Evolutionary conservation across 2,329 filamentous ascomycete species (phyloP).

Genomic region (Ambrosiella cleistominuta): DNA sequence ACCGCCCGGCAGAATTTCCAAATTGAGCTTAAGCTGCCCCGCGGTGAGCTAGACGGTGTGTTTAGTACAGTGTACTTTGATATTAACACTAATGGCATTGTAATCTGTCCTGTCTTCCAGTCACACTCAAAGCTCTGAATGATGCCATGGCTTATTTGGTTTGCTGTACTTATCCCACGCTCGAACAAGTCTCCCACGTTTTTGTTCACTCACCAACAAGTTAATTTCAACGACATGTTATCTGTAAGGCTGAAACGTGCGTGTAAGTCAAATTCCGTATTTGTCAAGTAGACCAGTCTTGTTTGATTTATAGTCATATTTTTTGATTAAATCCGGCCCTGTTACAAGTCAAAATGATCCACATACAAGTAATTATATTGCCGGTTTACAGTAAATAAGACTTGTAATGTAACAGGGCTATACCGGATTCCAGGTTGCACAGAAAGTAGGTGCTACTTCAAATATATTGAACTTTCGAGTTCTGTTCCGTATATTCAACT

Average conservation of each 20-base stretch:
- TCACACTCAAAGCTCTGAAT: slow-evolving; percentile 5
- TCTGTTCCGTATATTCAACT: too few species aligned
- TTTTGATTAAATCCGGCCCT: not conserved
- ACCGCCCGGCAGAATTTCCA: slow-evolving; percentile 12
- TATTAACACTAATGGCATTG: not conserved
- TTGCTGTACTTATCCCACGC: slow-evolving; percentile 7
- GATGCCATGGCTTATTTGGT: not conserved
- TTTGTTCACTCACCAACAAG: slow-evolving; percentile 8
- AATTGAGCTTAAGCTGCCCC: slow-evolving; percentile 6
- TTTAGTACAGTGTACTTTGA: not conserved
- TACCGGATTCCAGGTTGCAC: too few species aligned
- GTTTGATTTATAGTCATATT: not conserved
- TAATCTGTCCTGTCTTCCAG: not conserved
- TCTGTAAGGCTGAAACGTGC: slow-evolving; percentile 6
- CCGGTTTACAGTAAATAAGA: too few species aligned
- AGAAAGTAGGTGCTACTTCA: too few species aligned
- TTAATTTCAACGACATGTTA: slow-evolving; percentile 7
- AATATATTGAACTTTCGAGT: too few species aligned
- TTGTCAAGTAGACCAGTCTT: not conserved
- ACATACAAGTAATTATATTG: not conserved
- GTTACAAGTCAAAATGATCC: not conserved
- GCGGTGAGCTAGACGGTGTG: not conserved
- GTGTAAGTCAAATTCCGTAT: not conserved
- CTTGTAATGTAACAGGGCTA: too few species aligned
- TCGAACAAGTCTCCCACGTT: slow-evolving; percentile 7